Percentiles rank a stretch among this genome's conserved stretches.
These are phyloP conservation scores for Didymella keratinophila DNA, from an alignment of 2,329 filamentous ascomycete genomes.

Conservation along the genomic window DNA sequence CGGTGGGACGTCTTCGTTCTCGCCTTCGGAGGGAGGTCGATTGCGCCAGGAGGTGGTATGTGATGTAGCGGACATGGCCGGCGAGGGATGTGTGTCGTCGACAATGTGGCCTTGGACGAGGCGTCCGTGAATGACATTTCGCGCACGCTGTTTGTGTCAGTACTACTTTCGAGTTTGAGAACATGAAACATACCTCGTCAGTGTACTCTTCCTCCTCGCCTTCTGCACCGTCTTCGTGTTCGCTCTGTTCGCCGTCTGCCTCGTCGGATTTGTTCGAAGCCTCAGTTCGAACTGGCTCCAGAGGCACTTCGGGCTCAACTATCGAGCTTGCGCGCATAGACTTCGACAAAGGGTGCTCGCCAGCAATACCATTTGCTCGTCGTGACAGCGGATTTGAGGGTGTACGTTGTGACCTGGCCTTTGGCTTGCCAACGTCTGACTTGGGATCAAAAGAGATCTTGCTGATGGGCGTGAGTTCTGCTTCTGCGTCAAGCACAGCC, in stretches of 20 bases:
- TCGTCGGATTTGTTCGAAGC: slow-evolving; percentile 30
- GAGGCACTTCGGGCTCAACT: slow-evolving; percentile 41
- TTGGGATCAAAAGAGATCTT: slow-evolving; percentile 38
- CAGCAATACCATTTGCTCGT: slow-evolving; percentile 37
- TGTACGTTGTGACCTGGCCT: slow-evolving; percentile 28
- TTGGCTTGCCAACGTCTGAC: slow-evolving; percentile 40
- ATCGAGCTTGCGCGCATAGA: slow-evolving; percentile 48
- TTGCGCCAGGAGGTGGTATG: slow-evolving; percentile 61
- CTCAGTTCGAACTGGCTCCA: slow-evolving; percentile 36
- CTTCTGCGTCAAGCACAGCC: slow-evolving; percentile 44
- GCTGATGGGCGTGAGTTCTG: slow-evolving; percentile 42
- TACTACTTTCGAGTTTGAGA: neutral
- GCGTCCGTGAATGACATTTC: slow-evolving; percentile 89
- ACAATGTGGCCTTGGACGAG: slow-evolving; percentile 95
- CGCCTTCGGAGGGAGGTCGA: slow-evolving; percentile 56
- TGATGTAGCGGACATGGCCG: slow-evolving; percentile 70
- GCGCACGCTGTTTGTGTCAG: slow-evolving; percentile 64
- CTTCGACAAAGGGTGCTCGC: slow-evolving; percentile 47
- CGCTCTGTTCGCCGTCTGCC: slow-evolving; percentile 24
- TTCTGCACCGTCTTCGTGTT: slow-evolving; percentile 37
- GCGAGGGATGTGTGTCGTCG: slow-evolving; percentile 88
- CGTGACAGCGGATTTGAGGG: slow-evolving; percentile 42
- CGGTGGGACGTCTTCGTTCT: slow-evolving; percentile 68
- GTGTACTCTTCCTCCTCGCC: slow-evolving; percentile 61
- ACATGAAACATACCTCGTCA: slow-evolving; percentile 63